phyloP scores from a whole-genome alignment of 1,284 basidiomycete species.

The Ceratobasidium sp. region DNA sequence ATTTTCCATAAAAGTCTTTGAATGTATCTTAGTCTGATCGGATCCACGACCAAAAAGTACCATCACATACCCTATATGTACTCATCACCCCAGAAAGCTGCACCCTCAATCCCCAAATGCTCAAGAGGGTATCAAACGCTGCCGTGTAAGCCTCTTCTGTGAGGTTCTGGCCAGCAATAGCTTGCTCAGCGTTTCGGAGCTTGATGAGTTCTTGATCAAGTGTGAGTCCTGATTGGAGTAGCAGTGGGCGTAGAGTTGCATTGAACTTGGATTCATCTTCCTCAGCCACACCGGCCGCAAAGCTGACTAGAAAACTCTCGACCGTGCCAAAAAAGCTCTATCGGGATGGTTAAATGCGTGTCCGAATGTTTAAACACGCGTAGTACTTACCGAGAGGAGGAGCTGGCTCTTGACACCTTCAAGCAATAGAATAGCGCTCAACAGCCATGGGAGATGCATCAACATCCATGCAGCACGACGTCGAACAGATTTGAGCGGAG shows the following conservation, averaged over 20 bases:
- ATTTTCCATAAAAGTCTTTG: slow-evolving; percentile 25
- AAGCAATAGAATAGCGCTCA: slow-evolving; percentile 22
- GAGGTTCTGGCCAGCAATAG: neutral
- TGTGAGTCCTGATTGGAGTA: slow-evolving; percentile 12
- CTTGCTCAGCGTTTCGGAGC: no score
- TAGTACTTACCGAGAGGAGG: neutral
- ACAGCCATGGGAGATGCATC: slow-evolving; percentile 30
- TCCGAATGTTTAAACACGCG: neutral
- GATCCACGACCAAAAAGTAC: neutral
- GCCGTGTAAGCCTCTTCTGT: no score
- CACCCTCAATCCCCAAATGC: slow-evolving; percentile 4
- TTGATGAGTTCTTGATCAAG: neutral
- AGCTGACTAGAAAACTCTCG: neutral
- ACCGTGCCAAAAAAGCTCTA: neutral
- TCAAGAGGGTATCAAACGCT: neutral
- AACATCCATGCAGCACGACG: slow-evolving; percentile 23
- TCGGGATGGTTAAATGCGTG: neutral
- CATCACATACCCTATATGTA: slow-evolving; percentile 1
- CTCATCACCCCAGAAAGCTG: neutral
- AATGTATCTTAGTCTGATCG: neutral
- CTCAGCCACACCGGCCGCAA: neutral
- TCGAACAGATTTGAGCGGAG: neutral
- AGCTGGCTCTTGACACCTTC: slow-evolving; percentile 35
- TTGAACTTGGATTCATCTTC: neutral
- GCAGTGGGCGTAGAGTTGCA: neutral